phyloP scores from a whole-genome alignment of 768 basidiomycete species.

The Strobilomyces confusus region DNA sequence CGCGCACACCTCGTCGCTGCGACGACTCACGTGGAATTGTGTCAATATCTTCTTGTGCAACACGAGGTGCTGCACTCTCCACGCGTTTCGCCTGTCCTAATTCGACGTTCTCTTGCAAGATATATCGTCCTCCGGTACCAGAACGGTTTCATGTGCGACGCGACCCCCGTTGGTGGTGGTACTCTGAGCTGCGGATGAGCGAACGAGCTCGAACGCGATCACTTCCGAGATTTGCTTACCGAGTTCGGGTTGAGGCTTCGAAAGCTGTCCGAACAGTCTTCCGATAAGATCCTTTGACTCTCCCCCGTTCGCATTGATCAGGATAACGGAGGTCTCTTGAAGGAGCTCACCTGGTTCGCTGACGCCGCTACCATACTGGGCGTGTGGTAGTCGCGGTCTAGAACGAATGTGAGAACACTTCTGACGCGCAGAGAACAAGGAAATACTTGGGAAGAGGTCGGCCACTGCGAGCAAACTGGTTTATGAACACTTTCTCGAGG shows the following conservation, averaged over 20 bases:
- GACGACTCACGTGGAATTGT: constrained; percentile 49
- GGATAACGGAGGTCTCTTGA: neutral
- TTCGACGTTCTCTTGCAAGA: constrained; percentile 54
- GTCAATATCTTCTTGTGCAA: constrained; percentile 46
- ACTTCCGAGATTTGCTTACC: constrained; percentile 57
- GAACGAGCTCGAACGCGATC: constrained; percentile 51
- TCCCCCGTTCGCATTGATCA: no score
- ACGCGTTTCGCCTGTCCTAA: constrained; percentile 35
- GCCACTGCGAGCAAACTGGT: neutral
- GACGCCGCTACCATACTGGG: no score
- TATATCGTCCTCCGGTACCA: constrained; percentile 62
- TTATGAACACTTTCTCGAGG: no score
- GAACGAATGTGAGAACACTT: no score
- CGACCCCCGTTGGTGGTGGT: constrained; percentile 12
- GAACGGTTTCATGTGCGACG: constrained; percentile 37
- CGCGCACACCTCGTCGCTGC: neutral
- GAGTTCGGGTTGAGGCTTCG: constrained; percentile 22
- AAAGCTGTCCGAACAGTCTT: constrained; percentile 37
- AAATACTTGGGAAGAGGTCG: no score
- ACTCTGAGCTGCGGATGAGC: constrained; percentile 19
- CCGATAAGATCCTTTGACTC: constrained; percentile 43
- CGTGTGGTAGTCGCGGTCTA: no score
- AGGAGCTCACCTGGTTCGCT: constrained; percentile 10
- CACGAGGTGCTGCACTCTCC: constrained; percentile 42
- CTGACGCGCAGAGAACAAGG: no score